Evolutionary conservation across 176 grass and related monocot genomes (phyloP), one percentile per base, ranked within the genome.

Genomic region (Cenchrus fungigraminus): DNA sequence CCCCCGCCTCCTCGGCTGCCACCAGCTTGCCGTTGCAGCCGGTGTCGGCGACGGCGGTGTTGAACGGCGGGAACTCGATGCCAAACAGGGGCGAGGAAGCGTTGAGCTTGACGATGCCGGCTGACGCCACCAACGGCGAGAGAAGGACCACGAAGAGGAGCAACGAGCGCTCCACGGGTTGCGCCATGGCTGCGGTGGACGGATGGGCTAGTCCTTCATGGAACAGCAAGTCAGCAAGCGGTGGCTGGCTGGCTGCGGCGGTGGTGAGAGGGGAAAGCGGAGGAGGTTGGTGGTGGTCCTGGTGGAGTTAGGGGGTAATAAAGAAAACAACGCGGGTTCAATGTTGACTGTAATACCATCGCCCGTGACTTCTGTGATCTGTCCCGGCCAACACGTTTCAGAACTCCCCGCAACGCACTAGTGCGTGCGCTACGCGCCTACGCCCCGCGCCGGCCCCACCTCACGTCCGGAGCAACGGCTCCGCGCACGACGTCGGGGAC

Each of bases 21-120:
- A 76, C 64, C 20, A 91, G 78, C 76, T 81, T 83, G 71, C 86
- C 83, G 74, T 88, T 78, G 86, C 94, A 96, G 32, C 86, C 76
- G 22, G 65, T 15, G 71, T 88, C 83, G 40, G 63, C 74, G 28
- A 89, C 81, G 54, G 75, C 83, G 49, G 90, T 59, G 80, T 93
- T 95, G 91, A 89, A 84, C 8, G 71, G 50, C 81, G 91, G 91
- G 73, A 95, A 77, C 88, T 95, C 90, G 65, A 95, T 89, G 73
- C 93, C 93, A 14, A 79, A 89, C 70, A 91, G 45, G 71, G 75
- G 81, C 3, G 83, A 85, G n/a, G 83, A 76, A 7, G 85, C 68
- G 53, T 86, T 91, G 32, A 86, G 73, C 71, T 85, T 79, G 9
- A 4, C 22, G 51, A 55, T 34, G 0, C 52, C 45, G 15, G 66